These are phyloP conservation scores for Stachybotrys chartarum DNA, from an alignment of 2,329 filamentous ascomycete genomes.

Conservation along the genomic window DNA sequence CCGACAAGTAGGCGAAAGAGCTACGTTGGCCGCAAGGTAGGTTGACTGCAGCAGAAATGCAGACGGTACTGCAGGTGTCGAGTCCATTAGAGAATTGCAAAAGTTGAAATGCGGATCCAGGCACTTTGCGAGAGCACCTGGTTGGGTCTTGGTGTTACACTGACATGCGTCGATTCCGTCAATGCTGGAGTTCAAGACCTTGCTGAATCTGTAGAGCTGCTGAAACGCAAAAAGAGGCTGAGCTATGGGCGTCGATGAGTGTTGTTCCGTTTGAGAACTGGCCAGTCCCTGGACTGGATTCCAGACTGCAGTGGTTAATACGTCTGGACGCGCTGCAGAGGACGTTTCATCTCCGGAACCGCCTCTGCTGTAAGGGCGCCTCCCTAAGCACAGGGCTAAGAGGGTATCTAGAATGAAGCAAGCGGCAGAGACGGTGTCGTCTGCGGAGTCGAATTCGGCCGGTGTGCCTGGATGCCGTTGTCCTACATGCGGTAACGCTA, in stretches of 20 bases:
- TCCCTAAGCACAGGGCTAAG: slow-evolving; percentile 43
- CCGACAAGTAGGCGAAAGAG: slow-evolving; percentile 21
- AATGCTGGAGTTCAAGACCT: slow-evolving; percentile 21
- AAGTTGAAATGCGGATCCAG: slow-evolving; percentile 27
- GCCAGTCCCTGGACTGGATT: slow-evolving; percentile 14
- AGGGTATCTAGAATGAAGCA: slow-evolving; percentile 58
- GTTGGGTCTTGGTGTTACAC: slow-evolving; percentile 6
- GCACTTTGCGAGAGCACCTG: slow-evolving; percentile 22
- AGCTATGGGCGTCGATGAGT: slow-evolving; percentile 6
- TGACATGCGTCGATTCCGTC: slow-evolving; percentile 9
- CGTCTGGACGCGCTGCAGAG: background rate
- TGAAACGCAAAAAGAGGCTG: slow-evolving; percentile 34
- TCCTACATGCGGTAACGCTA: background rate
- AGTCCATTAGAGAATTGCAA: slow-evolving; percentile 29
- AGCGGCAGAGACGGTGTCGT: slow-evolving; percentile 29
- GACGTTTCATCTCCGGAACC: slow-evolving; percentile 8
- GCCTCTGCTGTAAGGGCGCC: slow-evolving; percentile 13
- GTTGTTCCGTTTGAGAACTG: background rate
- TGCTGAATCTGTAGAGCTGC: slow-evolving; percentile 31
- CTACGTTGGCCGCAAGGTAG: slow-evolving; percentile 28
- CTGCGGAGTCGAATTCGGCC: background rate
- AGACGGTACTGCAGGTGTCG: slow-evolving; percentile 25
- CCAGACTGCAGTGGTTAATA: slow-evolving; percentile 8
- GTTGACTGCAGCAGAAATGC: slow-evolving; percentile 28
- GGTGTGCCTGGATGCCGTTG: slow-evolving; percentile 24